phyloP scores from a whole-genome alignment of 129 eudicot species.

The Flaveria linearis region DNA sequence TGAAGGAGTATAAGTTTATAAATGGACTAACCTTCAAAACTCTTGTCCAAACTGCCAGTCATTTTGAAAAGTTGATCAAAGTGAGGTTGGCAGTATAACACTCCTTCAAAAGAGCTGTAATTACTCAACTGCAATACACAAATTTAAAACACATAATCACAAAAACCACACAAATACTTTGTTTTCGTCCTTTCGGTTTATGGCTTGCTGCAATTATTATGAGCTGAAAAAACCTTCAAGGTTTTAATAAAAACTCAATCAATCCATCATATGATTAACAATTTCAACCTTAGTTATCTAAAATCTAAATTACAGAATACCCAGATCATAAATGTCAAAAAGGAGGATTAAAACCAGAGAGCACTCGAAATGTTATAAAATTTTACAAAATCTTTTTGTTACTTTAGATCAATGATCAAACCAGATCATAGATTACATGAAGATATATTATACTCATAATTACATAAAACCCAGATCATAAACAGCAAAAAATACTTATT shows the following conservation, averaged over 20 bases:
- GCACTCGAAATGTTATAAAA: constrained; percentile 3
- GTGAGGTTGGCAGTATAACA: constrained; percentile 76
- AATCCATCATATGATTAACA: background rate
- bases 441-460: background rate
- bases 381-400: background rate
- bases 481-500: background rate
- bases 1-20: background rate
- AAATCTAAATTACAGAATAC: background rate
- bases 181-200: too few species aligned
- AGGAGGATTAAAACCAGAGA: background rate
- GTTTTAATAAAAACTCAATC: constrained; percentile 8
- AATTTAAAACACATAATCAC: background rate
- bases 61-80: constrained; percentile 73
- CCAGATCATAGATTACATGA: too few species aligned
- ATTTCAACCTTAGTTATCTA: background rate
- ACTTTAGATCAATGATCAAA: background rate
- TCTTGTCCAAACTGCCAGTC: constrained; percentile 80
- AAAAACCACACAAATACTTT: background rate
- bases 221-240: background rate
- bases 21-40: constrained; percentile 60
- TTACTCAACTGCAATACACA: constrained; percentile 57
- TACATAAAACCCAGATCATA: constrained; percentile 28
- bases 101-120: constrained; percentile 75
- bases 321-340: constrained; percentile 16
- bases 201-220: background rate